Evolutionary conservation across 2,329 filamentous ascomycete genomes (phyloP), one percentile per base, ranked within the genome.

Genomic region (Geosmithia flava): DNA sequence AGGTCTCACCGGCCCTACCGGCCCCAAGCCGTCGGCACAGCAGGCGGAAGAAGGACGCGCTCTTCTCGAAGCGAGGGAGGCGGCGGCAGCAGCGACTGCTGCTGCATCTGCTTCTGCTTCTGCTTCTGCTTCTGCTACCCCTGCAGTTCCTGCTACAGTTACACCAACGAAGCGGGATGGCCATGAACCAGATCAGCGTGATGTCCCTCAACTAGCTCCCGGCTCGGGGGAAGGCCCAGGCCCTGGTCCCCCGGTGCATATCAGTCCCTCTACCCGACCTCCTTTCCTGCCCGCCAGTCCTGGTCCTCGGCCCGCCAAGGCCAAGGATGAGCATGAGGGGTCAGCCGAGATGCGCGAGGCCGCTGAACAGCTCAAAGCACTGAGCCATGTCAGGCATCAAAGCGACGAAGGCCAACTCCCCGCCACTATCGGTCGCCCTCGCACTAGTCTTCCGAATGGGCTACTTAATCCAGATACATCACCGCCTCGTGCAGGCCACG

Each of bases 311-410:
- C 30, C 49, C 5, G 44, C 52, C 16, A 65, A 66, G 47, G 51
- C 59, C 2, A 67, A 66, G 48, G 57, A 63, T 11, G 63, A 65
- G 15, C 61, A 61, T 6, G 78, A 81, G 56, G 79, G 82, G 49
- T 80, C 79, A n/a, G 78, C 75, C 8, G 80, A 83, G 62, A 82
- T 83, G 77, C 77, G 83, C 54, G 78, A 82, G 59, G 80, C 80
- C 19, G 80, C 80, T 3, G 79, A 83, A 56, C 79, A 83, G 59
- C 68, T 83, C 6, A 82, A 83, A 55, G 79, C 79, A 2, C 60
- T 83, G 42, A 82, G 80, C 54, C 78, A 83, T 55, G 72, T 82
- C 47, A 72, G 78, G 2, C 76, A 76, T 51, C 58, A 70, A 17
- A 75, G 72, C 51, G 72, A 74, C 49, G 73, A 76, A 43, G 53